Percentiles rank a stretch among this genome's conserved stretches.
phyloP scores from a whole-genome alignment of 306 rosid species.

The Prunus fruticosa region DNA sequence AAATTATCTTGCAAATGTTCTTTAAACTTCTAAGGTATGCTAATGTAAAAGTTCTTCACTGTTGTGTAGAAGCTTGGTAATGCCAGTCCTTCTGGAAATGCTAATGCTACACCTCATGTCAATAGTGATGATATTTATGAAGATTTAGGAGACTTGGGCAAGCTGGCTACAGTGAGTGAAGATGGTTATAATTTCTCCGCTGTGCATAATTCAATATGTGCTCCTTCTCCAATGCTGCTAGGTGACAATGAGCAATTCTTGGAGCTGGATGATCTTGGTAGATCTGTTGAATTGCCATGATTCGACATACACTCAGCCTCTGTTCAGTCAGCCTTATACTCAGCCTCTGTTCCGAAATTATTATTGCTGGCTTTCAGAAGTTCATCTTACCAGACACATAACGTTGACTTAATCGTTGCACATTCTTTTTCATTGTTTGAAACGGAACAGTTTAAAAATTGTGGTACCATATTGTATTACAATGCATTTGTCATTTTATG shows the following conservation, averaged over 20 bases:
- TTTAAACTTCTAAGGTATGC: neutral
- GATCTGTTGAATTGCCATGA: constrained; percentile 6
- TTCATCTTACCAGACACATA: neutral
- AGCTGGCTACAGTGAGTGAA: constrained; percentile 5
- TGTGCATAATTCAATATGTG: constrained; percentile 2
- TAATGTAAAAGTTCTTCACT: neutral
- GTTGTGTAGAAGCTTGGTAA: constrained; percentile 20
- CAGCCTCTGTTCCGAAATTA: neutral
- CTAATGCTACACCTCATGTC: neutral
- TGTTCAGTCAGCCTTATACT: no score
- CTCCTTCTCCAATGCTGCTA: neutral
- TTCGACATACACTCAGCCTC: neutral
- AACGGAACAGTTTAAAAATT: neutral
- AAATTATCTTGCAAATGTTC: neutral
- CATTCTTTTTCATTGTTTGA: neutral
- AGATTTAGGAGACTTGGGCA: constrained; percentile 32
- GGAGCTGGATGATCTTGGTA: constrained; percentile 60
- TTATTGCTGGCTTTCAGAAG: neutral
- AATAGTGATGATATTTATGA: constrained; percentile 24
- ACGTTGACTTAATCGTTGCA: neutral
- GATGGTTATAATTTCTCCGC: constrained; percentile 9
- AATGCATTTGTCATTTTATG: no score
- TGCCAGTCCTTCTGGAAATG: constrained; percentile 9
- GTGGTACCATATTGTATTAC: neutral
- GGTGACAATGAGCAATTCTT: constrained; percentile 16